A percentile compares a stretch with the other conserved stretches of the same genome.
These are phyloP conservation scores for Nemania sp. DNA, from an alignment of 2,329 filamentous ascomycete genomes.

Conservation along the genomic window DNA sequence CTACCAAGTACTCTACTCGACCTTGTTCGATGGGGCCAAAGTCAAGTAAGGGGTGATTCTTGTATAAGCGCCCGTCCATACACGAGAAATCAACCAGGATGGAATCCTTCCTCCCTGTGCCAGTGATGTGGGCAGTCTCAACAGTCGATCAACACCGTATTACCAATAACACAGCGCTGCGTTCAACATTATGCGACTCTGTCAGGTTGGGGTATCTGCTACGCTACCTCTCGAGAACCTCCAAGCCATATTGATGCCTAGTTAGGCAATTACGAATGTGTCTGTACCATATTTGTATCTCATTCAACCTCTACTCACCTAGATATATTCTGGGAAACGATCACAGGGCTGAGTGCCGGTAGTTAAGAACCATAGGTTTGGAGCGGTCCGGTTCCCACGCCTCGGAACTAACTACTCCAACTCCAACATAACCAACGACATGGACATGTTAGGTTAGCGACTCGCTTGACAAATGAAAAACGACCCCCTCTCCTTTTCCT, in stretches of 20 bases:
- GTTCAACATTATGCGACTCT: background rate
- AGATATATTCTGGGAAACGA: background rate
- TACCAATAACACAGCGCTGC: background rate
- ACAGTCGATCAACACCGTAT: background rate
- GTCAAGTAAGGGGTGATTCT: background rate
- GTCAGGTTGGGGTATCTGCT: background rate
- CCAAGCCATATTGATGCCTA: no score
- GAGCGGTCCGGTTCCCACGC: background rate
- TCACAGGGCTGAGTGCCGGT: conserved; percentile 7
- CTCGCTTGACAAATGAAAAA: background rate
- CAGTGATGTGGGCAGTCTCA: background rate
- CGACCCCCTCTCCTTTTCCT: background rate
- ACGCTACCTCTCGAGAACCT: no score
- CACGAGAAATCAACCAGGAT: background rate
- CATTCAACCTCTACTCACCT: background rate
- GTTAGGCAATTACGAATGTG: background rate
- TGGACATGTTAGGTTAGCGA: background rate
- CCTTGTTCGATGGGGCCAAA: background rate
- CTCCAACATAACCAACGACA: conserved; percentile 3
- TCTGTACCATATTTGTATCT: background rate
- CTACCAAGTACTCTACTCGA: background rate
- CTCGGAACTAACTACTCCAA: background rate
- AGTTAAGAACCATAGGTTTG: background rate
- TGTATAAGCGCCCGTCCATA: background rate
- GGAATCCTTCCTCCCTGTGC: conserved; percentile 4